Percentiles rank a stretch among this genome's conserved stretches.
Evolutionary conservation across 208 protist genomes (phyloP).

Genomic region (Wallacemonas sp.): DNA sequence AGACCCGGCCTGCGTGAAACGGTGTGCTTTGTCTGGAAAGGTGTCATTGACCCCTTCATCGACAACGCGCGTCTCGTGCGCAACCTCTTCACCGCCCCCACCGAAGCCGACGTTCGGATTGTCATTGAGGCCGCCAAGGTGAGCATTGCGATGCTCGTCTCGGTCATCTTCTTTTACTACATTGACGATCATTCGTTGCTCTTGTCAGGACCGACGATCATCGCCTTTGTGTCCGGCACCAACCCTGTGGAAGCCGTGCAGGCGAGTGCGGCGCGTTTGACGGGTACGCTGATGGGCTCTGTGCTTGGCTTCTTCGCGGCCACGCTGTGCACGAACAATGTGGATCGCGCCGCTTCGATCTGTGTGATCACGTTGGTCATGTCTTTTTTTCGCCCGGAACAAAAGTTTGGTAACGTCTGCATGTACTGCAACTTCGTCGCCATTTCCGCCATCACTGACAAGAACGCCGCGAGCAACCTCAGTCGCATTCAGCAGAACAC

Average conservation of each 20-base stretch:
- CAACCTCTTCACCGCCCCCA: constrained; percentile 32
- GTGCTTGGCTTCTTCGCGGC: constrained; percentile 77
- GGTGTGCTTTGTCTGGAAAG: constrained; percentile 33
- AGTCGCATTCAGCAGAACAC: constrained; percentile 85
- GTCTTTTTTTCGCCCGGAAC: constrained; percentile 64
- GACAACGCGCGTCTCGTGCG: constrained; percentile 46
- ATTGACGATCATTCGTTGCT: constrained; percentile 53
- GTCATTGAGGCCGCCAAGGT: constrained; percentile 81
- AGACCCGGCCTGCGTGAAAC: constrained; percentile 17
- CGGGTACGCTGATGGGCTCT: constrained; percentile 66
- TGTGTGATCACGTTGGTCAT: constrained; percentile 73
- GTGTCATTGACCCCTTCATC: constrained; percentile 39
- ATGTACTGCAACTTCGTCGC: constrained; percentile 80
- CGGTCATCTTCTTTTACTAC: constrained; percentile 79
- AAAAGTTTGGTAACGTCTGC: constrained; percentile 59
- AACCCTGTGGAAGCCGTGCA: constrained; percentile 77
- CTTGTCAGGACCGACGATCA: constrained; percentile 75
- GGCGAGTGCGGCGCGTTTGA: constrained; percentile 57
- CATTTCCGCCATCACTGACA: constrained; percentile 43
- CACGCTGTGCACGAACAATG: constrained; percentile 45
- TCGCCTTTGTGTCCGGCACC: constrained; percentile 73
- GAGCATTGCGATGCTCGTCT: constrained; percentile 73
- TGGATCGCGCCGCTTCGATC: constrained; percentile 50
- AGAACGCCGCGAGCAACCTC: constrained; percentile 49
- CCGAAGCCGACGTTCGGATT: constrained; percentile 48